Conservation (phyloP, 1,139 yeast genomes). For the Debaryomyces nepalensis region DNA sequence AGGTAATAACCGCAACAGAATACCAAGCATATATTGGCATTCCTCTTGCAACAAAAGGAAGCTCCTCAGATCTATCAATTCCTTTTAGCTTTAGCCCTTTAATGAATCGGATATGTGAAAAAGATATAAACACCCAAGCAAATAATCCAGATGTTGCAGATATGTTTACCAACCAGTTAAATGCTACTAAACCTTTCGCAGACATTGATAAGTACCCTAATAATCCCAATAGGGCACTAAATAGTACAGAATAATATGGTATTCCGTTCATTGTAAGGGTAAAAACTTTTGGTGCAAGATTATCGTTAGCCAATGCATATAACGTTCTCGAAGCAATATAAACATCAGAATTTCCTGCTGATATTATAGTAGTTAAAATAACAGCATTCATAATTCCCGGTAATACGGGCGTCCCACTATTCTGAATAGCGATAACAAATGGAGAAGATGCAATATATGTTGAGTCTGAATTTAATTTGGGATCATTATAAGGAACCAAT, state of each 20-base stretch:
- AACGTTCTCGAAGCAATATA: constrained; percentile 78
- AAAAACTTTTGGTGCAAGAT: constrained; percentile 64
- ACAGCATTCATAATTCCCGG: constrained; percentile 80
- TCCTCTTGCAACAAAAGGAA: constrained; percentile 68
- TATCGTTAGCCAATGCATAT: constrained; percentile 64
- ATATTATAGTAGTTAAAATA: constrained; percentile 66
- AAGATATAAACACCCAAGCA: constrained; percentile 71
- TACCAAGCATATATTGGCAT: constrained; percentile 71
- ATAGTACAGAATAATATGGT: constrained; percentile 63
- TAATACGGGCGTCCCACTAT: constrained; percentile 69
- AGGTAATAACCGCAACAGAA: constrained; percentile 52
- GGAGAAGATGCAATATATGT: constrained; percentile 50
- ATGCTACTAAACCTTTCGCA: constrained; percentile 68
- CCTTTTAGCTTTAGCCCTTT: constrained; percentile 59
- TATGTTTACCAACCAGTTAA: constrained; percentile 82
- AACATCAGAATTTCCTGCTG: constrained; percentile 83
- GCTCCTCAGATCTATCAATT: constrained; percentile 57
- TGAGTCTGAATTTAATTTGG: constrained; percentile 34
- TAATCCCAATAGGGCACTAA: constrained; percentile 65
- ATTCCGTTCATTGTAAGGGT: constrained; percentile 64
- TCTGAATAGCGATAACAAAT: constrained; percentile 60
- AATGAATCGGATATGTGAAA: constrained; percentile 72
- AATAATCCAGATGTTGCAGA: constrained; percentile 77
- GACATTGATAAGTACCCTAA: constrained; percentile 73
- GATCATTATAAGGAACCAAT: constrained; percentile 76